Evolutionary conservation across 331 rosid species (phyloP).

Genomic region (Quercus lobata): DNA sequence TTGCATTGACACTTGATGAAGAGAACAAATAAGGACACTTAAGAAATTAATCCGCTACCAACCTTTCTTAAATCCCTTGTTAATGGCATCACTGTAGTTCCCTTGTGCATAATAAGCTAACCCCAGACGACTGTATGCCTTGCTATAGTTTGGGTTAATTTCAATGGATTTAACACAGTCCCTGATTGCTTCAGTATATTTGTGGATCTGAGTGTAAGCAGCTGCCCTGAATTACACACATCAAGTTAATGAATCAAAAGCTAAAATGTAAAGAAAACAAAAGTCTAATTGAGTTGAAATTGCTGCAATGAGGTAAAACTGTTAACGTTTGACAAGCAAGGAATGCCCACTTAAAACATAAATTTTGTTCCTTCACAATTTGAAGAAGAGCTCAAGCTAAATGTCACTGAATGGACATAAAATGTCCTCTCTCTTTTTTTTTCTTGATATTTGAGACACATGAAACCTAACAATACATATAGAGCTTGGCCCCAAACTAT

Average conservation of each 20-base stretch:
- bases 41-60: slow-evolving; percentile 15
- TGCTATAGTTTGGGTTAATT: slow-evolving; percentile 81
- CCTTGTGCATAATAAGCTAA: slow-evolving; percentile 80
- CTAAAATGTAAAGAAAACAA: slow-evolving; percentile 4
- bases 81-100: slow-evolving; percentile 74
- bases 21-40: background rate
- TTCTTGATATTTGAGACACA: background rate
- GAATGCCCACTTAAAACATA: background rate
- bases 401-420: background rate
- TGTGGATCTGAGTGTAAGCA: slow-evolving; percentile 75
- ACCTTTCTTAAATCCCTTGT: slow-evolving; percentile 79
- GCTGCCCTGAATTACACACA: slow-evolving; percentile 74
- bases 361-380: background rate
- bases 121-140: slow-evolving; percentile 95
- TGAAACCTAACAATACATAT: background rate
- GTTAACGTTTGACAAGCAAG: background rate
- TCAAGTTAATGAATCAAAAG: slow-evolving; percentile 16
- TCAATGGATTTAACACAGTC: slow-evolving; percentile 76
- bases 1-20: background rate
- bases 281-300: background rate
- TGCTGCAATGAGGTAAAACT: background rate
- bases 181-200: slow-evolving; percentile 69
- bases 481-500: background rate
- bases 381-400: background rate
- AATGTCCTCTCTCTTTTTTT: background rate